Percentiles rank a stretch among this genome's conserved stretches.
These are phyloP conservation scores for Neurospora sp. DNA, from an alignment of 495 filamentous ascomycete genomes.

Conservation along the genomic window DNA sequence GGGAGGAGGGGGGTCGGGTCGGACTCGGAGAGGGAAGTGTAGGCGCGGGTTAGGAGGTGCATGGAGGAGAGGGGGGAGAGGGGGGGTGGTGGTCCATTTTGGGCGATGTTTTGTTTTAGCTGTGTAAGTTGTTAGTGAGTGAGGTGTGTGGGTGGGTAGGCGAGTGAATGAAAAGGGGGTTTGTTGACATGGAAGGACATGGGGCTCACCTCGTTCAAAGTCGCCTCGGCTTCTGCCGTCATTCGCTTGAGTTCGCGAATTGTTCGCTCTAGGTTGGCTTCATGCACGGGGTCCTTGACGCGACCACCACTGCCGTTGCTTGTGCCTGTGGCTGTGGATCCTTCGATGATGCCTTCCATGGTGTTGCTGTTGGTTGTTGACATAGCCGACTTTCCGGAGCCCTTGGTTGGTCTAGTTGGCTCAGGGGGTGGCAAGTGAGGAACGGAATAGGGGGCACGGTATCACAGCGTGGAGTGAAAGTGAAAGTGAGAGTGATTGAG, in stretches of 20 bases:
- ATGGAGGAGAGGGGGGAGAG: conserved; percentile 10
- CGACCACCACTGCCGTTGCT: neutral
- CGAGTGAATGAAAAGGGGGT: neutral
- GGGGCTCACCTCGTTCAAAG: conserved; percentile 34
- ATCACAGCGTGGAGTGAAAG: neutral
- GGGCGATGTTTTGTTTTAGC: neutral
- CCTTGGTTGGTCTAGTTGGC: neutral
- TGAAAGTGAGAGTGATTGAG: neutral
- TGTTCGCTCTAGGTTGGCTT: conserved; percentile 52
- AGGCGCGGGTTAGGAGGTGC: conserved; percentile 53
- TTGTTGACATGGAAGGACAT: neutral
- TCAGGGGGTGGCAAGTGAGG: neutral
- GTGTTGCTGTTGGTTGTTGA: neutral
- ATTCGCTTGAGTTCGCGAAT: conserved; percentile 52
- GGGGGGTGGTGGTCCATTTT: neutral
- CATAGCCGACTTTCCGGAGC: neutral
- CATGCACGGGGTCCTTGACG: conserved; percentile 17
- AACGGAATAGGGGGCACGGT: neutral
- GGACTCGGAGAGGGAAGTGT: conserved; percentile 47
- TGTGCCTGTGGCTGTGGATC: neutral
- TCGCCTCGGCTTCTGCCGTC: conserved; percentile 55
- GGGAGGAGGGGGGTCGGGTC: conserved; percentile 50
- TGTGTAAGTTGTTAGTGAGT: neutral
- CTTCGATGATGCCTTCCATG: neutral
- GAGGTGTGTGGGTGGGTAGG: too few relatives aligned